These are phyloP conservation scores for Punctularia strigosozonata DNA, from an alignment of 768 basidiomycete species.

Conservation along the genomic window DNA sequence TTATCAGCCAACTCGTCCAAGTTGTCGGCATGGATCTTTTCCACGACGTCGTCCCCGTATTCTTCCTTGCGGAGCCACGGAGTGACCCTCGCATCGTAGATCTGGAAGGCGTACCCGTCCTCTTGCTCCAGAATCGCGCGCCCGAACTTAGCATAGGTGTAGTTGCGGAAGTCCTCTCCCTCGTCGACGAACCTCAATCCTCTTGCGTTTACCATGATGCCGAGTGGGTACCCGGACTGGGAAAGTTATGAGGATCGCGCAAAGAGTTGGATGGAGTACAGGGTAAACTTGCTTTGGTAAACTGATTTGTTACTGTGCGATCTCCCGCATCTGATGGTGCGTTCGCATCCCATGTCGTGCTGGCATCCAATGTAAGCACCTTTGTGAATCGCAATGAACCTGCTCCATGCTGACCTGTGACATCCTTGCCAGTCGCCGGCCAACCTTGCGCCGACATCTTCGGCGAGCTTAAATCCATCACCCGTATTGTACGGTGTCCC, in stretches of 20 bases:
- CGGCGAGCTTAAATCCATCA: conserved; percentile 47
- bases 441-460: conserved; percentile 37
- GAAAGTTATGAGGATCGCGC: too few relatives aligned
- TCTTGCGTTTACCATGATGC: conserved; percentile 50
- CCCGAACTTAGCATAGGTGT: conserved; percentile 62
- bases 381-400: too few relatives aligned
- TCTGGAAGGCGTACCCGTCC: conserved; percentile 49
- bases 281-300: too few relatives aligned
- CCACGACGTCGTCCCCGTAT: conserved; percentile 50
- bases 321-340: conserved; percentile 38
- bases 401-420: too few relatives aligned
- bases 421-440: conserved; percentile 61
- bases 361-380: too few relatives aligned
- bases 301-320: conserved; percentile 53
- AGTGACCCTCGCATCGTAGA: conserved; percentile 42
- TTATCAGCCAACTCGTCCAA: conserved; percentile 38
- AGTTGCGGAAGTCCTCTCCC: conserved; percentile 61
- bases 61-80: conserved; percentile 46
- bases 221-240: conserved; percentile 64
- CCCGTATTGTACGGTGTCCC: conserved; percentile 66
- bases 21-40: conserved; percentile 35
- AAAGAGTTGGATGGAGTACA: too few relatives aligned
- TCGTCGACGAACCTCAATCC: conserved; percentile 62
- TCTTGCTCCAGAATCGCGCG: conserved; percentile 47
- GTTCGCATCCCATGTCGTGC: conserved; percentile 61